Evolutionary conservation across 352 stramenopile species (phyloP), one percentile per base, ranked within the genome.

Genomic region (Phytophthora niederhauseri): DNA sequence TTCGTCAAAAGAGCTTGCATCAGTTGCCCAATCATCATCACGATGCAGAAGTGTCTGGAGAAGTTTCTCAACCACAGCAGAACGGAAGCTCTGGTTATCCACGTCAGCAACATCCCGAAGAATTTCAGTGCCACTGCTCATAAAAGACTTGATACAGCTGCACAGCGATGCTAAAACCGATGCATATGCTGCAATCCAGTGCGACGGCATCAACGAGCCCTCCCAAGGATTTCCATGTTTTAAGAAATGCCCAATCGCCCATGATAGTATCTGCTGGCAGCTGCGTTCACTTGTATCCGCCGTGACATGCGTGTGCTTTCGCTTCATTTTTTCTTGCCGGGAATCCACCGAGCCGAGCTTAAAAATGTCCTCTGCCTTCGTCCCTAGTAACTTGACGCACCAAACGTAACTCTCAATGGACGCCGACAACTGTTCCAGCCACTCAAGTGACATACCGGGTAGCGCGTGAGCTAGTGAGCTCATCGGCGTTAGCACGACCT

Each of bases 351-450:
- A 6, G 15, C 14, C 12, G 7, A 46, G n/a, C 30, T 54, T 51
- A 49, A 86, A 58, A 28, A 83, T 57, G 12, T 7, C 28, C 15
- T 54, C 53, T 9, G 73, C 59, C 3, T 80, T 68, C 6, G 76
- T 70, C 19, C 73, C 82, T 14, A 94, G 64, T 2, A 91, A 57
- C 19, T 78, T 66, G 14, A 71, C 66, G 56, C 70, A 88, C 86
- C 86, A 94, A 20, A 68, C 58, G 38, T 78, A 92, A 45, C 70
- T 82, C 20, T 92, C 84, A 11, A 83, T 52, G 15, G 82, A 92
- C 4, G 84, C 86, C 49, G 70, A 73, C 34, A 94, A 62, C 28
- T 91, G 82, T 41, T 91, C 73, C 52, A 91, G 69, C 86, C 86
- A 94, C n/a, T 80, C 70, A 43, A 86, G 43, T 2, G 58, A 66